Evolutionary conservation across 805 yeast species (phyloP), one percentile per base, ranked within the genome.

Genomic region (Saccharomyces mikatae): DNA sequence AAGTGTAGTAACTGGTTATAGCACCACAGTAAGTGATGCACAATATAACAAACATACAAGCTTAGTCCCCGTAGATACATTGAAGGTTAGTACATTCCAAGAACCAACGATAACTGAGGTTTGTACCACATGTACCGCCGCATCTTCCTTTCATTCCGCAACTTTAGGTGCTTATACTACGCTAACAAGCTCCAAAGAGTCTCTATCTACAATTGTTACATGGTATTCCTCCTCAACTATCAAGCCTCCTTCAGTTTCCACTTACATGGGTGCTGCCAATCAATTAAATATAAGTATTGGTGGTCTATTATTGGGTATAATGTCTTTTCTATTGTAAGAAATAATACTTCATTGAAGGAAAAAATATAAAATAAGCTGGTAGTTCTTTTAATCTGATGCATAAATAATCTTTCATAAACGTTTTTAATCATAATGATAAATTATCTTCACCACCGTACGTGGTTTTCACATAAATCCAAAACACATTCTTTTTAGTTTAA

Each of bases 211-310:
- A 36, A 17, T 36, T n/a, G 17, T 21, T 36, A 17, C 44, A 6
- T 36, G 44, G 44, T 36, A 36, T 36, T 36, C 44, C 22, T 36
- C 44, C 21, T 36, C 44, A n/a, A 8, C 44, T 8, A 21, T 9
- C 10, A 36, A 36, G 24, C 44, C 24, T 6, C 44, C 44, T 36
- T 5, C 48, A 10, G 3, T 52, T 27, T 27, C 48, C 9, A 36
- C 46, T 46, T 62, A 58, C 44, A 56, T 58, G 47, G 66, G 53
- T 49, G 50, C 52, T 31, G 62, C 64, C 6, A 49, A 51, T 31
- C 56, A 56, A 32, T 30, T 62, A 41, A 53, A 54, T 14, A 10
- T 52, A 14, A 56, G 60, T 14, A 27, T 62, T 17, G 50, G 53
- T 44, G 54, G 59, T 32, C 41, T 60, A 5, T 48, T 62, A 26